Evolutionary conservation across 306 rosid species (phyloP), one percentile per base, ranked within the genome.

Genomic region (Lathyrus oleraceus): DNA sequence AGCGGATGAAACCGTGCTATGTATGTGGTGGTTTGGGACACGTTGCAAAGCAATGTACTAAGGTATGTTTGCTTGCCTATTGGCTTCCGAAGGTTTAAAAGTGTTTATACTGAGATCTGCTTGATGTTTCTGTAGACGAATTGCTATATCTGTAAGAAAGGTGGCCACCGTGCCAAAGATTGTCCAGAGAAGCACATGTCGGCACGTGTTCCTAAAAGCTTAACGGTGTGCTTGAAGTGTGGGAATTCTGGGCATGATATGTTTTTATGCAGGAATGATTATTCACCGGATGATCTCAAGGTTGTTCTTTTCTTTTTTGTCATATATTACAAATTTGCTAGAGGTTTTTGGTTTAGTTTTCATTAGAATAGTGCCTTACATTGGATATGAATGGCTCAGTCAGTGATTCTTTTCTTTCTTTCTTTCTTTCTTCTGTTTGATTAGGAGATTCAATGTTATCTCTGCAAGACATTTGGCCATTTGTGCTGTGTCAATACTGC

Each of bases 11-110:
- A 74, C 96, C 96, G 0, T 94, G 97, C 76, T 94, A 83, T 81
- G 87, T 87, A 62, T 94, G 99, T 60, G 95, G 99, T 75, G 90
- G 89, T 76, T 77, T 91, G 51, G 97, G 87, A 76, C 99, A 94
- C 82, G 73, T 54, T 77, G 96, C 80, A 39, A 90, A 65, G 74
- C 87, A 84, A 12, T 91, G 99, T 71, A 71, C 68, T 19, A 88
- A 80, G 88, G 99, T 94, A 43, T 42, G 51, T 30, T 27, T 65
- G 13, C 6, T 12, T 74, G 16, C 35, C 47, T 40, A 64, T 30
- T 53, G 28, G 64, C 1, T 20, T 65, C 19, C 30, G 60, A 65
- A 43, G 42, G 61, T 15, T 63, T 51, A 27, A 10, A 16, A 7
- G 19, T 58, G 45, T 17, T 42, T 17, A 63, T 65, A n/a, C 11